phyloP scores from a whole-genome alignment of 75 land plant species.

The Cunninghamia lanceolata region DNA sequence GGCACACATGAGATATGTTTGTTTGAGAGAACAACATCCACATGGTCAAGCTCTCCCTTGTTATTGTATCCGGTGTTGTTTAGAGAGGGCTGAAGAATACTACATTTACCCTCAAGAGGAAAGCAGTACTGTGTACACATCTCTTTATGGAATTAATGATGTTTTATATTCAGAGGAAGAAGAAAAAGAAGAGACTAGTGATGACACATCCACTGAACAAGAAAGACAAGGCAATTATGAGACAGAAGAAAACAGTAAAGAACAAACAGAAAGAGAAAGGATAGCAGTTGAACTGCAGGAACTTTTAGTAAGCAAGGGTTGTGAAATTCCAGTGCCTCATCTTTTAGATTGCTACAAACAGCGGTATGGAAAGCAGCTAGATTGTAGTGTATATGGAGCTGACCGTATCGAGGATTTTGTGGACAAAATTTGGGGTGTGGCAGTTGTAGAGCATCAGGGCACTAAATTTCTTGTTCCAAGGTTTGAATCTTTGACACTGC shows the following conservation, averaged over 20 bases:
- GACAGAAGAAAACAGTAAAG: neutral
- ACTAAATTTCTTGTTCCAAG: neutral
- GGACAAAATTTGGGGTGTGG: neutral
- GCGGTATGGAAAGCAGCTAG: neutral
- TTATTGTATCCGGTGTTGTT: neutral
- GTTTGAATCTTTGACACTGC: too few species aligned
- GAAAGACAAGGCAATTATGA: neutral
- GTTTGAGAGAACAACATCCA: slow-evolving; percentile 23
- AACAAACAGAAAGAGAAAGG: neutral
- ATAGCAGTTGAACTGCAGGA: neutral
- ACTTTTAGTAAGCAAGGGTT: neutral
- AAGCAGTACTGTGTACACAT: neutral
- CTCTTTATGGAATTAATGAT: neutral
- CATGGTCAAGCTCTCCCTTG: neutral
- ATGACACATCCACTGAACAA: neutral
- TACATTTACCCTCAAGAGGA: neutral
- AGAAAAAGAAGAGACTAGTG: too few species aligned
- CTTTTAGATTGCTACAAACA: neutral
- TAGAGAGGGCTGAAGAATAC: neutral
- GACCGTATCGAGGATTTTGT: neutral
- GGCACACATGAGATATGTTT: slow-evolving; percentile 46
- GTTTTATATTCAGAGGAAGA: neutral
- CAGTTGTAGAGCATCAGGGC: neutral
- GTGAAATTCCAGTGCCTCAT: neutral
- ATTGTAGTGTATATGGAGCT: neutral